Conservation (phyloP, 176 grass and related monocot genomes). For the Dendrocalamus sinicus region DNA sequence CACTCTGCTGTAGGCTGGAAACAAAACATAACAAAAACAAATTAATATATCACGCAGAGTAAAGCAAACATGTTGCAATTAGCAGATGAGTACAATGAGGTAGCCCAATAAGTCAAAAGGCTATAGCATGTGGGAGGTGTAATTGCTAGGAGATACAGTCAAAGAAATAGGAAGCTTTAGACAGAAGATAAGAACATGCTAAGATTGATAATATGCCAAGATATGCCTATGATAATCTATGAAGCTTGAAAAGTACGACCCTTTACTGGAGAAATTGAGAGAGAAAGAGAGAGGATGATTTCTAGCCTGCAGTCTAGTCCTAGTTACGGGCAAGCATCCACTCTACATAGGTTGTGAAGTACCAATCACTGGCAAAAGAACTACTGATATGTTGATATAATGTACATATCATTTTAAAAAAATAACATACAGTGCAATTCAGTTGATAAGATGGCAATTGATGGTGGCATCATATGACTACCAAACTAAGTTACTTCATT, state of each 20-base stretch:
- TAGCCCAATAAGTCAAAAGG: background rate
- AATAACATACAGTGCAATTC: background rate
- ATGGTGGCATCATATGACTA: background rate
- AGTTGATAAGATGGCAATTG: background rate
- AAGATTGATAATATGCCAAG: background rate
- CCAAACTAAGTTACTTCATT: background rate
- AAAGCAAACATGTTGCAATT: background rate
- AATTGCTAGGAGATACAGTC: background rate
- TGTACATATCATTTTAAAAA: background rate
- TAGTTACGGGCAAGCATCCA: background rate
- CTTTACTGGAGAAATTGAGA: background rate
- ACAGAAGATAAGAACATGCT: background rate
- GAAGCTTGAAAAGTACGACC: background rate
- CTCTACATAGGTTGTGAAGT: background rate
- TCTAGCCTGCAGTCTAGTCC: background rate
- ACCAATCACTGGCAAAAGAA: background rate
- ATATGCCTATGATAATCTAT: background rate
- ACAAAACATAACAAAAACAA: constrained; percentile 22
- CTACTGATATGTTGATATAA: background rate
- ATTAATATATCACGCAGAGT: constrained; percentile 19
- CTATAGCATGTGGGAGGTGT: background rate
- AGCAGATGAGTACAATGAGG: background rate
- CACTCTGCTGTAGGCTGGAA: constrained; percentile 83
- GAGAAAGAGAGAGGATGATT: background rate
- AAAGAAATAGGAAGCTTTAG: background rate